A percentile compares a stretch with the other conserved stretches of the same genome.
Conservation (phyloP, 176 grass and related monocot species). For the Guadua angustifolia region DNA sequence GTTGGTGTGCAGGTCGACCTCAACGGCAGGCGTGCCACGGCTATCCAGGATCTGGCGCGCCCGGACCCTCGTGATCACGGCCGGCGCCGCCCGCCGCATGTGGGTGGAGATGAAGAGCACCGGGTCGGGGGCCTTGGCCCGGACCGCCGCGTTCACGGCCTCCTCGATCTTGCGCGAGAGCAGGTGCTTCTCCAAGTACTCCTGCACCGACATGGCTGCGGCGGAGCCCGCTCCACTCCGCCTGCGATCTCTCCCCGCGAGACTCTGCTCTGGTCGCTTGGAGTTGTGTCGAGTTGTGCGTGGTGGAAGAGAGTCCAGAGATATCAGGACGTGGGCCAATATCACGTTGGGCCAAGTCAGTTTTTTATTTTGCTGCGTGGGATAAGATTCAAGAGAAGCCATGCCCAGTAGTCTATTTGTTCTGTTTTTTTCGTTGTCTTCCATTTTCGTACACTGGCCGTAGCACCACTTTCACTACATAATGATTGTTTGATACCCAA, state of each 20-base stretch:
- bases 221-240: not conserved
- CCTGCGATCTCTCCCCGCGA: not conserved
- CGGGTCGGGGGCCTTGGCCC: slow-evolving; percentile 76
- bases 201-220: slow-evolving; percentile 89
- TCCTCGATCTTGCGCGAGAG: slow-evolving; percentile 96
- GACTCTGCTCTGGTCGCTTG: slow-evolving; percentile 1
- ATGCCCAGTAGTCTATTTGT: not conserved
- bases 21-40: slow-evolving; percentile 72
- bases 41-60: slow-evolving; percentile 94
- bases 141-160: slow-evolving; percentile 96
- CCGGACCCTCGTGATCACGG: slow-evolving; percentile 86
- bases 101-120: slow-evolving; percentile 90
- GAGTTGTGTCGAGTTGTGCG: not conserved
- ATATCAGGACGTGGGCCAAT: not conserved
- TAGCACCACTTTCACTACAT: too few relatives aligned
- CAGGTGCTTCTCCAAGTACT: slow-evolving; percentile 89
- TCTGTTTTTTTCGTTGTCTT: not conserved
- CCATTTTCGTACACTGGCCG: too few relatives aligned
- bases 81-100: slow-evolving; percentile 74
- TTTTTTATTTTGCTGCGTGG: not conserved
- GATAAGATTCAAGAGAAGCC: not conserved
- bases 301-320: not conserved
- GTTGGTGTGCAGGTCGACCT: slow-evolving; percentile 95
- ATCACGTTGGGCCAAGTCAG: not conserved
- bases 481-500: too few relatives aligned